Percentiles rank a stretch among this genome's conserved stretches.
phyloP scores from a whole-genome alignment of 345 rosid species.

The Populus ilicifolia region DNA sequence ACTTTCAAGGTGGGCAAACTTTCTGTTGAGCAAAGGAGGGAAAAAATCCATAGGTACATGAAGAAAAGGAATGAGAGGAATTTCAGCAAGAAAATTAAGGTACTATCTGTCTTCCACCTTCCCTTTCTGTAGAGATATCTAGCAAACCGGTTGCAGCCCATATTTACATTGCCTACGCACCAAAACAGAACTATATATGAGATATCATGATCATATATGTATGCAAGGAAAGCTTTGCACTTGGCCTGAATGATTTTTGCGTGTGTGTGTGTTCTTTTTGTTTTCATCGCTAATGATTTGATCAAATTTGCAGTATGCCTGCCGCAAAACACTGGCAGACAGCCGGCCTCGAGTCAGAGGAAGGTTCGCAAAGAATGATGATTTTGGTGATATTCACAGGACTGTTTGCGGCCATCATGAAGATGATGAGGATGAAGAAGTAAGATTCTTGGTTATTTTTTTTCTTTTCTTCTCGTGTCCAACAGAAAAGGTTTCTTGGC shows the following conservation, averaged over 20 bases:
- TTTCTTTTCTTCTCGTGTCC: neutral
- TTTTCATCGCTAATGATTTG: neutral
- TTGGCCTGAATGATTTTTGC: no score
- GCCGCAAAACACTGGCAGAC: constrained; percentile 89
- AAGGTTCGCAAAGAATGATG: constrained; percentile 90
- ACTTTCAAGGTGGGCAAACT: constrained; percentile 63
- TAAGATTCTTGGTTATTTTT: constrained; percentile 31
- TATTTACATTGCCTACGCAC: neutral
- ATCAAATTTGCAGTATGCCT: constrained; percentile 61
- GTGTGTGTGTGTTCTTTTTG: neutral
- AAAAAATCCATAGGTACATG: constrained; percentile 87
- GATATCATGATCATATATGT: neutral
- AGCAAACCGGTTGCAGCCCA: no score
- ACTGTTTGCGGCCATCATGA: constrained; percentile 53
- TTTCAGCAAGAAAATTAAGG: constrained; percentile 98
- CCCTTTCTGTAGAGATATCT: no score
- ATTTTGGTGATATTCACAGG: constrained; percentile 52
- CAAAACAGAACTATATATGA: neutral
- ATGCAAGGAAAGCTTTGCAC: neutral
- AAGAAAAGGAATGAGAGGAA: constrained; percentile 94
- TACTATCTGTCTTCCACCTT: constrained; percentile 8
- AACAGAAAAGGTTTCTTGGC: neutral
- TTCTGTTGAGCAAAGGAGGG: constrained; percentile 81
- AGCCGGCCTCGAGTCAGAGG: constrained; percentile 92
- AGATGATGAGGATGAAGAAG: constrained; percentile 72